Evolutionary conservation across 23 red algal genomes (phyloP), one percentile per base, ranked within the genome.

Genomic region (Gracilaria caudata): DNA sequence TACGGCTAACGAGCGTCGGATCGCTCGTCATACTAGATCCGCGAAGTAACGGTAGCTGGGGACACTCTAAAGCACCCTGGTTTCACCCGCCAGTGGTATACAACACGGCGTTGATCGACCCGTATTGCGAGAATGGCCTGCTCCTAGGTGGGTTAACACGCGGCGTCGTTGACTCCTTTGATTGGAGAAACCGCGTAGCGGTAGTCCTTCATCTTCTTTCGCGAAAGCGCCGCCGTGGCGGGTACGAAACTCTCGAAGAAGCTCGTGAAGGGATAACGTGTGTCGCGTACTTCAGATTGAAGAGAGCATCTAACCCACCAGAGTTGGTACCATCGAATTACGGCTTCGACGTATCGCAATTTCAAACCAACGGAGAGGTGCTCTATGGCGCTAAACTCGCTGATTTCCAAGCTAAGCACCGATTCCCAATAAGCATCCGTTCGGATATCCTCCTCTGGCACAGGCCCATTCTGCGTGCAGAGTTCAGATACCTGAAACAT

Each of bases 131-230:
- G 45, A 33, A 38, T 13, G 54, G 54, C 9, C 23, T 33, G 20
- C 6, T 81, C 4, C 78, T 51, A 11, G 56, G 20, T 34, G 78
- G 54, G 20, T 16, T 81, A 35, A n/a, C 26, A 21, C 35, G 47
- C 12, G 46, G n/a, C 28, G 37, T 37, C 49, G 55, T 81, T 4
- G 23, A 61, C 19, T 44, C 45, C 55, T 47, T 13, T 12, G 46
- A 81, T 1, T 81, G 1, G 57, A 61, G 57, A 61, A 61, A n/a
- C n/a, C 57, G 57, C 26, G 26, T 61, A 6, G 57, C 57, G 57
- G 57, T 61, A 25, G 7, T 7, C 5, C 5, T 16, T 7, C 57
- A 61, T 6, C 19, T 61, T 3, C 5, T 61, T n/a, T 4, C 7
- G 26, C 57, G 57, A 19, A 54, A 54, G 51, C 51, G 38, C 37